These are phyloP conservation scores for Sclerotiophoma versabilis DNA, from an alignment of 2,329 filamentous ascomycete species.

Conservation along the genomic window DNA sequence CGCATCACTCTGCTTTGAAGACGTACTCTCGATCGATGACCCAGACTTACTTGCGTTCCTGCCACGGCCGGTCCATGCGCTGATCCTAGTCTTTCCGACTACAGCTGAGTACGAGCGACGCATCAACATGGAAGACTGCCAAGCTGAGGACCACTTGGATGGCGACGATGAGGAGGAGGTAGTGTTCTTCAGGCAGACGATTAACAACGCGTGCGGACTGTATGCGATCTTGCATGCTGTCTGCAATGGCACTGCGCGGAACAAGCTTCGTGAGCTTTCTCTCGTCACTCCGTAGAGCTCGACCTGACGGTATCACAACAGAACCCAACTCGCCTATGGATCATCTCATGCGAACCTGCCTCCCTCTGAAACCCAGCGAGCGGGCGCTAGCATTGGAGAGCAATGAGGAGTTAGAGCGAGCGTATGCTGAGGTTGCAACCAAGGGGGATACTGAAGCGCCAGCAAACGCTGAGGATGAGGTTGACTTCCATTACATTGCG, in stretches of 20 bases:
- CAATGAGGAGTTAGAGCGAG: slow-evolving; percentile 32
- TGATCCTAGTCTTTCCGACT: slow-evolving; percentile 92
- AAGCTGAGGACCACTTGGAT: slow-evolving; percentile 73
- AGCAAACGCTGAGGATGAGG: slow-evolving; percentile 38
- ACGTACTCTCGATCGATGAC: slow-evolving; percentile 87
- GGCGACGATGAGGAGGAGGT: slow-evolving; percentile 59
- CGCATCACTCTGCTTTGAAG: slow-evolving; percentile 74
- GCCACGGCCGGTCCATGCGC: slow-evolving; percentile 81
- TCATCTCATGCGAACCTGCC: slow-evolving; percentile 17
- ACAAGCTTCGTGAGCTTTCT: slow-evolving; percentile 61
- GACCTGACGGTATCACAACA: slow-evolving; percentile 10
- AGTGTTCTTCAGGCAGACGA: slow-evolving; percentile 92
- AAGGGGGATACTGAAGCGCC: slow-evolving; percentile 39
- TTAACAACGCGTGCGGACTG: slow-evolving; percentile 89
- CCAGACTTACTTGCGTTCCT: slow-evolving; percentile 81
- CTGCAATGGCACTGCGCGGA: slow-evolving; percentile 74
- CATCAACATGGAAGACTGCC: slow-evolving; percentile 74
- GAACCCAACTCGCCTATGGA: slow-evolving; percentile 22
- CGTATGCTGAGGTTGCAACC: slow-evolving; percentile 30
- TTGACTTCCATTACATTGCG: slow-evolving; percentile 45
- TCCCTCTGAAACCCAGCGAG: slow-evolving; percentile 19
- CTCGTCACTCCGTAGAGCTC: no score
- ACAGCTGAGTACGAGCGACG: slow-evolving; percentile 77
- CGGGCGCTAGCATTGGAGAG: slow-evolving; percentile 27
- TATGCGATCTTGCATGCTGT: slow-evolving; percentile 88